A percentile compares a stretch with the other conserved stretches of the same genome.
These are phyloP conservation scores for Coniochaeta pulveracea DNA, from an alignment of 2,329 filamentous ascomycete species.

Conservation along the genomic window DNA sequence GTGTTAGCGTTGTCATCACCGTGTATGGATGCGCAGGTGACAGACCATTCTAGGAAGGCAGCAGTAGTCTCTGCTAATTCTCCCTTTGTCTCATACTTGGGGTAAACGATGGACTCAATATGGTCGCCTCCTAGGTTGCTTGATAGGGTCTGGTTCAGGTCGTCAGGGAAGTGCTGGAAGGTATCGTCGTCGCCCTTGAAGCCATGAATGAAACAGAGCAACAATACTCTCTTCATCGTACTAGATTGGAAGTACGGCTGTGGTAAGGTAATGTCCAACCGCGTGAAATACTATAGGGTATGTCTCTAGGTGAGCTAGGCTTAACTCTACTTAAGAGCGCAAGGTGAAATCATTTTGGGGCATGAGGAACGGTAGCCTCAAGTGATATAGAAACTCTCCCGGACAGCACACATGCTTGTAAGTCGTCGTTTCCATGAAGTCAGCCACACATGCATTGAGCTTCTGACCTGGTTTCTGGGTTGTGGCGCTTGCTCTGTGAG, in stretches of 20 bases:
- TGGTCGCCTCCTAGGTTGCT: slow-evolving; percentile 48
- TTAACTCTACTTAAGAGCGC: no score
- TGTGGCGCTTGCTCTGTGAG: slow-evolving; percentile 1
- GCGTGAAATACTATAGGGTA: no score
- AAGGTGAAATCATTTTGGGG: no score
- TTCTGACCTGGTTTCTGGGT: no score
- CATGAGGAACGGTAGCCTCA: no score
- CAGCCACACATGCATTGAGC: no score
- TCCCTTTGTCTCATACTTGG: slow-evolving; percentile 62
- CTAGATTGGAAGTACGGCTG: no score
- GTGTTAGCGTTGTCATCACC: slow-evolving; percentile 1
- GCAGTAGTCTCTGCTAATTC: slow-evolving; percentile 42
- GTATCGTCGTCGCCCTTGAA: slow-evolving; percentile 66
- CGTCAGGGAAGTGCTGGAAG: slow-evolving; percentile 54
- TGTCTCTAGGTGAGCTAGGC: no score
- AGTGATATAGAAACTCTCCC: no score
- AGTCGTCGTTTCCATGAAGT: no score
- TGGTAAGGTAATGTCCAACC: no score
- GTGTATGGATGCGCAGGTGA: not conserved
- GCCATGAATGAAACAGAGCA: slow-evolving; percentile 66
- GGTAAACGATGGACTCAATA: slow-evolving; percentile 53
- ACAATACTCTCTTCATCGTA: slow-evolving; percentile 45
- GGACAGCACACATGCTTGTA: no score
- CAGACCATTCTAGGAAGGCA: slow-evolving; percentile 35
- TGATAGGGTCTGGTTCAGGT: slow-evolving; percentile 47